Evolutionary conservation across 75 land plant genomes (phyloP).

Genomic region (Isoetes taiwanensis): DNA sequence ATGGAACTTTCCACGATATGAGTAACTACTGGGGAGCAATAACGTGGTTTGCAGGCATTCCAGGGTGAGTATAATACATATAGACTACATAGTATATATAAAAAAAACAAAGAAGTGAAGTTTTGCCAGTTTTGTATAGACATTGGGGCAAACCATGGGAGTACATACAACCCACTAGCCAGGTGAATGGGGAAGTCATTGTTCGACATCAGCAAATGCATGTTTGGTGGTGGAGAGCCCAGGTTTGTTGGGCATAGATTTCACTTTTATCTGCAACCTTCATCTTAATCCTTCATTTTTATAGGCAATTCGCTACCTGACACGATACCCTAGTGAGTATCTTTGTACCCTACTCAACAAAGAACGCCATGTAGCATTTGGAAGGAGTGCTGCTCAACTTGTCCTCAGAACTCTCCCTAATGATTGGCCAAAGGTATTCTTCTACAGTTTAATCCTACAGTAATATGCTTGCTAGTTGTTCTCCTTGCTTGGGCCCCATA

Average conservation of each 20-base stretch:
- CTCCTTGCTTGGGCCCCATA: too few species aligned
- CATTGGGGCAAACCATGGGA: slow-evolving; percentile 79
- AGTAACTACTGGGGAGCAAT: too few species aligned
- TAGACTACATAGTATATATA: too few species aligned
- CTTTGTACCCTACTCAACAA: slow-evolving; percentile 48
- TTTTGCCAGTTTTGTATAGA: too few species aligned
- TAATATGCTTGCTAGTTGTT: background rate
- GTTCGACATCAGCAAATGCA: slow-evolving; percentile 50
- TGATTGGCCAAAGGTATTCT: slow-evolving; percentile 19
- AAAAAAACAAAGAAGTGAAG: too few species aligned
- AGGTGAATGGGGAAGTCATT: slow-evolving; percentile 49
- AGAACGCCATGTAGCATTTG: slow-evolving; percentile 80
- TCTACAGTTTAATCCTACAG: background rate
- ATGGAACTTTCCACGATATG: too few species aligned
- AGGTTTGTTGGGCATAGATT: too few species aligned
- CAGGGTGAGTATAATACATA: too few species aligned
- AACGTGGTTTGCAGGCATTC: too few species aligned
- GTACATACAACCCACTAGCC: slow-evolving; percentile 70
- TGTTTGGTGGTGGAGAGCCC: slow-evolving; percentile 86
- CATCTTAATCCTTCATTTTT: background rate
- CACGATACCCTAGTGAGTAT: slow-evolving; percentile 65
- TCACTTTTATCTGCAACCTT: background rate
- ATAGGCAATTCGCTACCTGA: slow-evolving; percentile 44
- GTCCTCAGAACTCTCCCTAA: slow-evolving; percentile 21
- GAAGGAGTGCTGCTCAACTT: slow-evolving; percentile 53